Evolutionary conservation across 441 rosid species (phyloP), one percentile per base, ranked within the genome.

Genomic region (Jatropha multifida): DNA sequence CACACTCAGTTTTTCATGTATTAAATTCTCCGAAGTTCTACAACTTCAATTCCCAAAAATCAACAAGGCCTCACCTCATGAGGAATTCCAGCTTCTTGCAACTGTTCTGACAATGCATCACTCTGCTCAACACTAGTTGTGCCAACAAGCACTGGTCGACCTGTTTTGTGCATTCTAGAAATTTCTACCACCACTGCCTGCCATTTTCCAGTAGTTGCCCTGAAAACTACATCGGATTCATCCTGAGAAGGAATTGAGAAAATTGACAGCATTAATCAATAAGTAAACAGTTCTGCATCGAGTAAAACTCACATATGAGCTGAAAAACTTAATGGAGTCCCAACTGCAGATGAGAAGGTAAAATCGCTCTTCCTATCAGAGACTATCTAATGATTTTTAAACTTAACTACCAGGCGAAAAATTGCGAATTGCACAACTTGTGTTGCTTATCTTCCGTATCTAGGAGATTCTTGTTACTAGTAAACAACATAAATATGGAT

Each of bases 51-150:
- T 77, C 52, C n/a, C 20, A 40, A 70, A 58, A 15, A 18, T 49
- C 37, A 74, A n/a, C 38, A 75, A 74, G 51, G 58, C 55, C 65
- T 85, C 76, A 93, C 99, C 98, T 95, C 99, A 70, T 95, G 99
- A 71, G 96, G 84, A 80, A 95, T 90, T 76, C 89, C 90, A 71
- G 91, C 94, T 89, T 92, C 93, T 81, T 69, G 82, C 90, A 95
- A 85, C 79, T 91, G 91, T 75, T 84, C 88, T 64, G 99, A 93
- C 79, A 95, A 84, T 38, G 88, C 88, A 79, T 95, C 99, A 82
- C 99, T 95, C 85, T 93, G 98, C 86, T 95, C 99, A 23, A 95
- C 99, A 48, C 99, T 95, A 69, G 98, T 95, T 74, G 99, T 95
- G 79, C 99, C 99, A 65, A 95, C 98, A 83, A 95, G 96, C 81